Conservation (phyloP, 2,329 filamentous ascomycete genomes). For the Camptophora hylomeconis region DNA sequence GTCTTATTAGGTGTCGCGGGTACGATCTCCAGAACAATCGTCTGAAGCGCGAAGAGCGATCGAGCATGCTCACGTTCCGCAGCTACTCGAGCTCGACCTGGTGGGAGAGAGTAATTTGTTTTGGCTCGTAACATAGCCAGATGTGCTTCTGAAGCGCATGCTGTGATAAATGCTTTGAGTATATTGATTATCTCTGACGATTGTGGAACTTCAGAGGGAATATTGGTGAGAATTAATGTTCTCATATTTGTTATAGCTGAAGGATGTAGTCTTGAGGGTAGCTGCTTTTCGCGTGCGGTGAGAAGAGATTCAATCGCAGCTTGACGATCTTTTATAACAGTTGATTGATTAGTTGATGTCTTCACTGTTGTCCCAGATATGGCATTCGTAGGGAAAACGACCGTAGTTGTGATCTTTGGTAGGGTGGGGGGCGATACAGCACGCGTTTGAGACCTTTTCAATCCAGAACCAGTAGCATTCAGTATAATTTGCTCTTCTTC, state of each 20-base stretch:
- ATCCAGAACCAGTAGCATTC: constrained; percentile 12
- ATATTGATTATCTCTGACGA: constrained; percentile 30
- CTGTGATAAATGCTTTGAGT: constrained; percentile 41
- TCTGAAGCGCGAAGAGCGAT: constrained; percentile 40
- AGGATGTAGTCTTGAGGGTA: constrained; percentile 31
- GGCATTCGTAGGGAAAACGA: too few relatives aligned
- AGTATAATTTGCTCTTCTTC: constrained; percentile 7
- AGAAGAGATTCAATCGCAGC: not conserved
- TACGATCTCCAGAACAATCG: constrained; percentile 44
- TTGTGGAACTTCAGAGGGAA: constrained; percentile 33
- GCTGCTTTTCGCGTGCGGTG: constrained; percentile 1
- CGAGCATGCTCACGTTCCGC: constrained; percentile 37
- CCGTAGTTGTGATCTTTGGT: too few relatives aligned
- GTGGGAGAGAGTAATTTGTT: constrained; percentile 47
- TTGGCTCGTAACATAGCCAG: constrained; percentile 40
- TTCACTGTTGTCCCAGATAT: too few relatives aligned
- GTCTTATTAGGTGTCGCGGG: constrained; percentile 16
- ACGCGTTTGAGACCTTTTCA: too few relatives aligned
- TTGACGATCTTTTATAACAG: too few relatives aligned
- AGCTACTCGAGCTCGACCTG: constrained; percentile 36
- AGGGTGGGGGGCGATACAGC: too few relatives aligned
- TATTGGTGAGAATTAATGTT: constrained; percentile 43
- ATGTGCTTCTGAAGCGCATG: constrained; percentile 42
- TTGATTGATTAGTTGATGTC: too few relatives aligned
- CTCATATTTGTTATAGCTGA: constrained; percentile 41